phyloP scores from a whole-genome alignment of 2,329 filamentous ascomycete species.

The Hymenoscyphus linearis region DNA sequence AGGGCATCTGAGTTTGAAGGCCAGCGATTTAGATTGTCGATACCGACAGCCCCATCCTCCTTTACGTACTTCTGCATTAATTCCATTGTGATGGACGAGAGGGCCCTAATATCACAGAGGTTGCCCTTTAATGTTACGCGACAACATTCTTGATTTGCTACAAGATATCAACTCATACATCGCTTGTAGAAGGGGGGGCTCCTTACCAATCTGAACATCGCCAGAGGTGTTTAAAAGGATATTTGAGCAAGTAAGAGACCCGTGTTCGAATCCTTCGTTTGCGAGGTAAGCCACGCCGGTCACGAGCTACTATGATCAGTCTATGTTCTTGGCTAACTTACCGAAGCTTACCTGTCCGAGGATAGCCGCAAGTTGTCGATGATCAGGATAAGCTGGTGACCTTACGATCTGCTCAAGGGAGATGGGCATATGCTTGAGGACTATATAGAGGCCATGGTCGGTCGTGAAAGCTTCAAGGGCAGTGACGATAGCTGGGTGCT shows the following conservation, averaged over 20 bases:
- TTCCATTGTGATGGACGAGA: constrained; percentile 13
- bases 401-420: constrained; percentile 17
- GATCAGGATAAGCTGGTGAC: constrained; percentile 13
- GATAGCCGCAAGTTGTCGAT: constrained; percentile 14
- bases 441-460: constrained; percentile 12
- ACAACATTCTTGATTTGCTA: constrained; percentile 18
- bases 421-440: constrained; percentile 20
- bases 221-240: constrained; percentile 16
- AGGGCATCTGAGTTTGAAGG: constrained; percentile 26
- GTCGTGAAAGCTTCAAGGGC: constrained; percentile 20
- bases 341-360: constrained; percentile 16
- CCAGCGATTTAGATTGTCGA: constrained; percentile 33
- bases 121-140: constrained; percentile 8
- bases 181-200: constrained; percentile 1
- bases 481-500: constrained; percentile 16
- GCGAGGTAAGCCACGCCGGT: constrained; percentile 13
- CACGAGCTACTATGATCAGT: constrained; percentile 14
- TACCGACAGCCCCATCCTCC: constrained; percentile 30
- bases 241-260: constrained; percentile 18
- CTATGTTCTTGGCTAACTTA: constrained; percentile 8
- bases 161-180: constrained; percentile 8
- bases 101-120: constrained; percentile 7
- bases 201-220: constrained; percentile 18
- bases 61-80: constrained; percentile 30
- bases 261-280: constrained; percentile 15